Base-by-base conservation (phyloP, 495 filamentous ascomycete species). In the Copromyces sp. region DNA sequence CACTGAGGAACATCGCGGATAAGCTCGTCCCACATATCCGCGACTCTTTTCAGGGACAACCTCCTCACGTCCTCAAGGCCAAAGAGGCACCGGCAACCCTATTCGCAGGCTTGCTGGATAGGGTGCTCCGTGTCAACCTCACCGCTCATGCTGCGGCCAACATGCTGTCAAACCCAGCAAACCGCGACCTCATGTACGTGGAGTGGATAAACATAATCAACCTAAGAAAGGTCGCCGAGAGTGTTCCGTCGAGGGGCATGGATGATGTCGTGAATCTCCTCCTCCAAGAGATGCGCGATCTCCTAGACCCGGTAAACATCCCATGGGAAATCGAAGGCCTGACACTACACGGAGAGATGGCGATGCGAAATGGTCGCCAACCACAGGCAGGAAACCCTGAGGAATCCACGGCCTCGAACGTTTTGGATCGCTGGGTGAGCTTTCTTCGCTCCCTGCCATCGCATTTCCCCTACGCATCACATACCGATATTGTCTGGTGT, bases 101-200 rank as follows among this genome's bases (percentile, higher is more conserved):
- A 16, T 99, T 99, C 77, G 92, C 92, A 20, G 89, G 89, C 68
- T 84, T 98, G 0, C 82, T 99, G 11, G 91, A 94, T 78, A 91
- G 94, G 40, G 89, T 94, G 78, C 86, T 97, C 61, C 87, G 94
- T 68, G 95, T 97, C 71, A 98, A 99, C 77, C 89, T 94, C 69
- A 91, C 95, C 32, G 95, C 96, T 16, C 92, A 94, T 77, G 92
- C 92, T 8, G 92, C 92, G 11, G 92, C 91, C 6, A 92, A 91
- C 73, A 90, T 94, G 82, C 82, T 95, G 20, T 88, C 88, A 14
- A 90, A 90, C 73, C 86, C 90, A 38, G 87, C 89, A 37, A 92
- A 92, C 78, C 88, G 93, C 24, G 90, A 92, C 71, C 91, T 93
- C 73, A 99, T 99, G 95, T 97, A 95, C 86, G 83, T 90, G 59